Evolutionary conservation across 768 basidiomycete genomes (phyloP), one percentile per base, ranked within the genome.

Genomic region (Mycena haematopus): DNA sequence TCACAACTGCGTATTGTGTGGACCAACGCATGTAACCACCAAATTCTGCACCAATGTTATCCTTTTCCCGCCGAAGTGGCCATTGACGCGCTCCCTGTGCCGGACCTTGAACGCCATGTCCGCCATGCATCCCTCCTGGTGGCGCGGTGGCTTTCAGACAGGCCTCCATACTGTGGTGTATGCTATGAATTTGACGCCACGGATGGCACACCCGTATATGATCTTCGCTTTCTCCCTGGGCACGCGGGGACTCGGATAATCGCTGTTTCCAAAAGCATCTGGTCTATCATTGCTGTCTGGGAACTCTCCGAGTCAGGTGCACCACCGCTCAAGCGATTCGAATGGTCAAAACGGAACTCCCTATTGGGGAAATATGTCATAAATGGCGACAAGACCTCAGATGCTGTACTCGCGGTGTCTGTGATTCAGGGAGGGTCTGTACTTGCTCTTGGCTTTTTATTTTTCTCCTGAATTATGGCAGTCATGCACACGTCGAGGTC

Each of bases 261-360:
- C 58, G 84, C 84, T 8, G 78, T 86, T 10, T 86, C 85, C 4
- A 83, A 83, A 62, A 78, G 80, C 7, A 82, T 90, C 52, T 90
- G 89, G 89, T 84, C 85, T 42, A 75, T 78, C 19, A 66, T 90
- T 50, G 76, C 79, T 1, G 67, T 87, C 21, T 88, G 89, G 85
- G 79, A 85, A 57, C 66, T 84, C 24, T 63, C 56, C 29, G 63
- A 68, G 10, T 70, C 73, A 15, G 62, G 52, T 17, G 27, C 13
- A 22, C 22, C 50, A 8, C 63, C 72, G 27, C 61, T 66, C 8
- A 80, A 76, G 65, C 62, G 76, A 13, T 80, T 78, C 15, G 77
- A 83, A 52, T 89, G 89, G 88, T 80, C 79, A 27, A 82, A 79
- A 0, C 78, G 80, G 54, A 82, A 82, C 17, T 82, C 79, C 0